Percentiles rank a stretch among this genome's conserved stretches.
Conservation (phyloP, 257 asterid genomes). For the Solanum medicagineum region DNA sequence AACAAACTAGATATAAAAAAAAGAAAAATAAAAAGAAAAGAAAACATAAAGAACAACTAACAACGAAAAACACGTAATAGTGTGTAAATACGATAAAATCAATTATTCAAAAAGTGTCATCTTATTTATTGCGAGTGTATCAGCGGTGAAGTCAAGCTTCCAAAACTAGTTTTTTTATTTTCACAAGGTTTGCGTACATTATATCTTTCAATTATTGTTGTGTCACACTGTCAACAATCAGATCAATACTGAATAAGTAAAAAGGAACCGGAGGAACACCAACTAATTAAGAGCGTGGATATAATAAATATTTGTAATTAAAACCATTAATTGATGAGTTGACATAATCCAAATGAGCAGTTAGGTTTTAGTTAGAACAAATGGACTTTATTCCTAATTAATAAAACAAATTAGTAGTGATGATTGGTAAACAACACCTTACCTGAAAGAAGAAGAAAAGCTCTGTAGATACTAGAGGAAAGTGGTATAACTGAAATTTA, state of each 20-base stretch:
- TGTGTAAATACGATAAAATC: too few species aligned
- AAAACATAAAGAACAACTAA: too few species aligned
- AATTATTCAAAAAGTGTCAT: not conserved
- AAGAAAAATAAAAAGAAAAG: too few species aligned
- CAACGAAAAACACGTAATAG: too few species aligned
- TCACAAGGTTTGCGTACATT: too few species aligned
- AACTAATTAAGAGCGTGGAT: not conserved
- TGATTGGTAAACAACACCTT: not conserved
- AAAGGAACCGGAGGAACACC: fast-evolving
- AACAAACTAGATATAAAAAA: too few species aligned
- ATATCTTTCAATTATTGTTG: too few species aligned
- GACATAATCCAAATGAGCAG: not conserved
- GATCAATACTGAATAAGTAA: not conserved
- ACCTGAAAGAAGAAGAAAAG: not conserved
- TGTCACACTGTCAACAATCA: too few species aligned
- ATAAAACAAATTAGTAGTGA: not conserved
- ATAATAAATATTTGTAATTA: not conserved
- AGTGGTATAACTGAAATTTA: not conserved
- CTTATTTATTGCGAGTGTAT: not conserved
- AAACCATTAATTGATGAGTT: not conserved
- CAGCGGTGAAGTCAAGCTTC: not conserved
- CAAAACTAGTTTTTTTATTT: too few species aligned
- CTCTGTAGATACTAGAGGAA: not conserved
- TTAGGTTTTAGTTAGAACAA: not conserved
- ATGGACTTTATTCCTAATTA: not conserved